Base-by-base conservation (phyloP, 495 filamentous ascomycete species). In the Xeromyces bisporus region DNA sequence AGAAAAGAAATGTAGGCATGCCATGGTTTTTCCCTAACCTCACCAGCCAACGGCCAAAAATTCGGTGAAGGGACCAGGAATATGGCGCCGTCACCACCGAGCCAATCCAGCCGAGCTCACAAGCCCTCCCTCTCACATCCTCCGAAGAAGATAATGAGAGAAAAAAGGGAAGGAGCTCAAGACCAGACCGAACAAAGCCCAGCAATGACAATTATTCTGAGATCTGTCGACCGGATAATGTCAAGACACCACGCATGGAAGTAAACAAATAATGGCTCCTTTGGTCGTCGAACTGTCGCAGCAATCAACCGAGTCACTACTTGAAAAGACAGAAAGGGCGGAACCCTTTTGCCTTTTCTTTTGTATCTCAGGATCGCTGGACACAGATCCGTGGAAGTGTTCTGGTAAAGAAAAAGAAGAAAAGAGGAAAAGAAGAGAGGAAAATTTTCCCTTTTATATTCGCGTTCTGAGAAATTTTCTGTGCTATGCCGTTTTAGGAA, bases 221-320 rank as follows among this genome's bases (percentile, higher is more conserved):
- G 73, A 87, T 73, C 75, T 86, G 84, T 91, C 80, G 78, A 80
- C 75, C 65, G 77, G 83, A 82, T 66, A 84, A 82, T 66, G 83
- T 76, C 76, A 45, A 46, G 69, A 77, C 77, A 82, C 71, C 75
- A 84, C 67, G 54, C 50, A 56, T 36, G 46, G 51, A 58, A 36
- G 41, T 47, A 50, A n/a, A n/a, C n/a, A 46, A 43, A 43, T 48
- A 56, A 64, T 80, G 80, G 75, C 80, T 86, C 83, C 82, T 67
- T 82, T 54, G 47, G 56, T 65, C 66, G 78, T 77, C 78, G 78
- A 84, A 69, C 75, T 87, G 80, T 66, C 63, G 9, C 73, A 77
- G 67, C 57, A 62, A 63, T 80, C 79, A 59, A 87, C 78, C 73
- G 70, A 57, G 57, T 56, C 69, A 67, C 66, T 56, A 63, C 39